Base-by-base conservation (phyloP, 1,284 basidiomycete genomes). In the Mrakiaceae sp. region DNA sequence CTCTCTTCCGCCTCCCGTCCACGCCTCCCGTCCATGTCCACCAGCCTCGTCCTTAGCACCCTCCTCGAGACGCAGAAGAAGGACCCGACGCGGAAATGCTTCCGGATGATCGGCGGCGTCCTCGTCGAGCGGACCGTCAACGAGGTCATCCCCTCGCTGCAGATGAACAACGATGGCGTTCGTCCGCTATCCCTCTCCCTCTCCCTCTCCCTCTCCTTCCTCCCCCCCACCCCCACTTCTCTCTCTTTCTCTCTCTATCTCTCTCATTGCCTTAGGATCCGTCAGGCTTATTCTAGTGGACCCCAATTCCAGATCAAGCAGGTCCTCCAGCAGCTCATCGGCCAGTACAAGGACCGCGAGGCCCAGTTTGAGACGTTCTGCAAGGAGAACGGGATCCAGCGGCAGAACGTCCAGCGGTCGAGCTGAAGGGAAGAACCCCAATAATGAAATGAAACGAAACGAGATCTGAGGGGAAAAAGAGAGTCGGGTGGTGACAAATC, bases 81-180 rank as follows among this genome's bases (percentile, higher is more conserved):
- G 66, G 90, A 95, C 67, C 92, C 95, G 40, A 82, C 86, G 72
- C 85, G 96, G 67, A 93, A 91, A 78, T 98, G 96, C 77, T 99
- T 98, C 78, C 86, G 96, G 59, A 81, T 98, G 70, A 89, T 99
- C 67, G 96, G 96, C 10, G 96, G 95, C 44, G 87, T 97, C 2
- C 82, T 99, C 8, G 94, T 98, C 42, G 93, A 98, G 76, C 83
- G 94, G 58, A 98, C 92, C 0, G 96, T 98, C 56, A 87, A 88
- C 73, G 96, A 98, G 71, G 92, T 98, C 47, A 85, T 92, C 47
- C 95, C 95, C 52, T 86, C 88, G 39, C 77, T 97, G 53, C 83
- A 90, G 75, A 90, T 86, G 12, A 95, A 93, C 72, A 82, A 84
- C 63, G 83, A 89, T 70, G 90, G 90, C 67, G 90, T 92, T 71